Base-by-base conservation (phyloP, 768 basidiomycete genomes). In the Suillus decipiens region DNA sequence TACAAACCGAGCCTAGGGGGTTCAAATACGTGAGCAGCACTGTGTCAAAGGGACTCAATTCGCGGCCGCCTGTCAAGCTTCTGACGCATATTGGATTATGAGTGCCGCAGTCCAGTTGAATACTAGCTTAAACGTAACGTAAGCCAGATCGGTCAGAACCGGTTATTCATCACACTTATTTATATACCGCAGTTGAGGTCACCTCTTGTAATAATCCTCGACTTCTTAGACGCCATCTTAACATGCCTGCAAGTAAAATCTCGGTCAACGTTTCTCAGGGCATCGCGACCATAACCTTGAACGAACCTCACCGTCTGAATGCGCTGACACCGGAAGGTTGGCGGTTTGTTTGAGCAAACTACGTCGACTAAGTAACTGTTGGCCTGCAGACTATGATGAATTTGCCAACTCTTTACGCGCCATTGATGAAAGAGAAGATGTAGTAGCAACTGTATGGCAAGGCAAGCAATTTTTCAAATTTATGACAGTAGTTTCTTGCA, bases 201-300 rank as follows among this genome's bases (percentile, higher is more conserved):
- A 5, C 50, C 10, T 31, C 31, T 33, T 11, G 28, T 31, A 10
- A 53, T 33, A 1, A 33, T 19, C 31, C 28, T 51, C 28, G 28
- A 15, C 8, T 33, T 31, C 31, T 53, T n/a, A 5, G 10, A 53
- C 51, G 12, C 19, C 51, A 34, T 55, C 36, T 22, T 36, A 43
- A 56, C 70, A 82, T 82, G 81, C 64, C 61, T 28, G 31, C 11
- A 62, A 82, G 80, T 65, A 78, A 78, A 22, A 70, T 87, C 41
- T 77, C 70, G 0, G 76, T 88, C 58, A 69, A 83, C 24, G 73
- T 89, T 63, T 79, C 80, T 31, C 78, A 83, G 59, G 79, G 82
- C 34, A 88, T 90, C 65, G 89, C 89, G 17, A 89, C 87, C 1
- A 86, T 90, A 61, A 88, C 88, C 3, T 76, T 90, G 55, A 85